phyloP scores from a whole-genome alignment of 1,284 basidiomycete species.

The Apiotrichum gracile region DNA sequence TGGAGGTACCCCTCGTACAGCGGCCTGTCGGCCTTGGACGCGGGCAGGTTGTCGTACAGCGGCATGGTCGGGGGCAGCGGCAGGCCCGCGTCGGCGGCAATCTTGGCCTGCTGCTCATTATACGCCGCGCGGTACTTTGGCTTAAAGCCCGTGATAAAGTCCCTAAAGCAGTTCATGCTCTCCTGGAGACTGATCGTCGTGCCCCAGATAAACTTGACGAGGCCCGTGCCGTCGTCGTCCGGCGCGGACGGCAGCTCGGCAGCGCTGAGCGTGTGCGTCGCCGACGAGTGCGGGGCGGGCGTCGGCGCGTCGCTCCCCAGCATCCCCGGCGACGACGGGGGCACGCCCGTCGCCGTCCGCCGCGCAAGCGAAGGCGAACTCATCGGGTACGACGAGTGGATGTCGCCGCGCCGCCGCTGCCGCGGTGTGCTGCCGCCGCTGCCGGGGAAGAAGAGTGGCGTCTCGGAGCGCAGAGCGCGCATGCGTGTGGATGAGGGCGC shows the following conservation, averaged over 20 bases:
- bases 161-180: slow-evolving; percentile 82
- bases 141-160: slow-evolving; percentile 88
- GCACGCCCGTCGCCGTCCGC: slow-evolving; percentile 3
- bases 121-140: slow-evolving; percentile 79
- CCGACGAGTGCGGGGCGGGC: slow-evolving; percentile 1
- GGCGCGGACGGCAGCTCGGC: slow-evolving; percentile 52
- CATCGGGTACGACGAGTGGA: slow-evolving; percentile 66
- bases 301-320: neutral
- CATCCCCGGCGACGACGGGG: slow-evolving; percentile 2
- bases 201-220: slow-evolving; percentile 86
- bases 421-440: slow-evolving; percentile 54
- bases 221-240: slow-evolving; percentile 50
- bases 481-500: slow-evolving; percentile 2
- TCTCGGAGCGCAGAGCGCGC: slow-evolving; percentile 21
- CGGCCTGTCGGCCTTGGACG: slow-evolving; percentile 63
- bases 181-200: slow-evolving; percentile 87
- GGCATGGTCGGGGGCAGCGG: slow-evolving; percentile 36
- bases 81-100: slow-evolving; percentile 28
- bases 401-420: slow-evolving; percentile 71
- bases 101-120: slow-evolving; percentile 49
- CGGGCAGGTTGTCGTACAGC: slow-evolving; percentile 50
- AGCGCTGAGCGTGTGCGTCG: slow-evolving; percentile 39
- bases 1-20: slow-evolving; percentile 78
- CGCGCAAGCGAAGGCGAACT: slow-evolving; percentile 53
- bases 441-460: slow-evolving; percentile 48